These are phyloP conservation scores for Cercospora sp. DNA, from an alignment of 2,329 filamentous ascomycete species.

Conservation along the genomic window DNA sequence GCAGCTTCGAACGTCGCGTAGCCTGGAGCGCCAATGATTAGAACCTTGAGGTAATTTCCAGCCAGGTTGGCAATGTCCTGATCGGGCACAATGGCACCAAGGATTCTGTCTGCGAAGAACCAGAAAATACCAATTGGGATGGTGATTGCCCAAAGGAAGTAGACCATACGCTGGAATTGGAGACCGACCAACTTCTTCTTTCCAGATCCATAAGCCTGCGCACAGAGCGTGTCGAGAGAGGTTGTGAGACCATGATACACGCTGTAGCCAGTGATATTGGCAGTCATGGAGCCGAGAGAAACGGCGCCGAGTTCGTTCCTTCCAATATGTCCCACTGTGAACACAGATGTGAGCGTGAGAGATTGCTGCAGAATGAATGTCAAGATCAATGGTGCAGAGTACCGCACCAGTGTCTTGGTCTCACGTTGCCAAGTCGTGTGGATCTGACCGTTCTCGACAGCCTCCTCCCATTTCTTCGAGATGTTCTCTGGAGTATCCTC, in stretches of 20 bases:
- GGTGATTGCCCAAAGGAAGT: constrained; percentile 70
- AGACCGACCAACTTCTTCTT: constrained; percentile 84
- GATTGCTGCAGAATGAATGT: constrained; percentile 53
- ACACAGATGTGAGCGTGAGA: constrained; percentile 49
- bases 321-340: constrained; percentile 53
- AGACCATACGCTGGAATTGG: constrained; percentile 78
- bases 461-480: constrained; percentile 79
- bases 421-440: constrained; percentile 91
- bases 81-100: constrained; percentile 68
- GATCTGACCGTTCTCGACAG: constrained; percentile 76
- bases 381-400: constrained; percentile 46
- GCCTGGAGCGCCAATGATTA: constrained; percentile 70
- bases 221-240: constrained; percentile 85
- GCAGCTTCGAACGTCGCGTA: constrained; percentile 74
- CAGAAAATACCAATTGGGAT: constrained; percentile 72
- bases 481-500: constrained; percentile 58
- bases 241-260: constrained; percentile 70
- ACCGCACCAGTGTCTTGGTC: constrained; percentile 68
- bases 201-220: constrained; percentile 90
- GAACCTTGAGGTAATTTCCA: constrained; percentile 69
- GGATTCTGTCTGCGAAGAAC: constrained; percentile 65
- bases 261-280: constrained; percentile 51
- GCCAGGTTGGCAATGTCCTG: constrained; percentile 68
- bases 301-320: constrained; percentile 52
- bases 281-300: constrained; percentile 51